phyloP scores from a whole-genome alignment of 106 monocot species.

The Phalaenopsis equestris region DNA sequence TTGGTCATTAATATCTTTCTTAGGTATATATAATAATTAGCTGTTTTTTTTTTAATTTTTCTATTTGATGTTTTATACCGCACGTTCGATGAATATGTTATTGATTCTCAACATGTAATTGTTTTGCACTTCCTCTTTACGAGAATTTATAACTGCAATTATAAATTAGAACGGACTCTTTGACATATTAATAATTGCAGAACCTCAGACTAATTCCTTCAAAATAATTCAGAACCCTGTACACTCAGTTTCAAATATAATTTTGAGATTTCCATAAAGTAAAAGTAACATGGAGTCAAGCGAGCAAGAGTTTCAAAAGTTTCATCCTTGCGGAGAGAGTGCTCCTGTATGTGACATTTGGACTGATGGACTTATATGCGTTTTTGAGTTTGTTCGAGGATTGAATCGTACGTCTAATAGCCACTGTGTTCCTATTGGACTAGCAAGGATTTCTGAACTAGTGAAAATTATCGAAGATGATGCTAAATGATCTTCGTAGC shows the following conservation, averaged over 20 bases:
- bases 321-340: conserved; percentile 24
- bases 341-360: conserved; percentile 34
- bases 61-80: background rate
- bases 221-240: background rate
- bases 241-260: background rate
- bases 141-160: background rate
- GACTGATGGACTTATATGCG: conserved; percentile 66
- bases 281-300: conserved; percentile 13
- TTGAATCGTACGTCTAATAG: conserved; percentile 18
- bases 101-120: background rate
- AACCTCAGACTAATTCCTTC: background rate
- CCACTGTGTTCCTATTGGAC: conserved; percentile 87
- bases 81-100: background rate
- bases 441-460: conserved; percentile 78
- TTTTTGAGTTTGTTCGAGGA: conserved; percentile 51
- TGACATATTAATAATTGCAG: background rate
- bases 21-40: background rate
- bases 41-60: too few species aligned
- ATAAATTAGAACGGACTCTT: background rate
- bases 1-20: background rate
- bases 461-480: conserved; percentile 62
- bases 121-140: background rate
- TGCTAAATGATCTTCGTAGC: conserved; percentile 44
- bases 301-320: conserved; percentile 33
- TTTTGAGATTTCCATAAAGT: background rate